Conservation (phyloP, 2,329 filamentous ascomycete genomes). For the Bipolaris victoriae region DNA sequence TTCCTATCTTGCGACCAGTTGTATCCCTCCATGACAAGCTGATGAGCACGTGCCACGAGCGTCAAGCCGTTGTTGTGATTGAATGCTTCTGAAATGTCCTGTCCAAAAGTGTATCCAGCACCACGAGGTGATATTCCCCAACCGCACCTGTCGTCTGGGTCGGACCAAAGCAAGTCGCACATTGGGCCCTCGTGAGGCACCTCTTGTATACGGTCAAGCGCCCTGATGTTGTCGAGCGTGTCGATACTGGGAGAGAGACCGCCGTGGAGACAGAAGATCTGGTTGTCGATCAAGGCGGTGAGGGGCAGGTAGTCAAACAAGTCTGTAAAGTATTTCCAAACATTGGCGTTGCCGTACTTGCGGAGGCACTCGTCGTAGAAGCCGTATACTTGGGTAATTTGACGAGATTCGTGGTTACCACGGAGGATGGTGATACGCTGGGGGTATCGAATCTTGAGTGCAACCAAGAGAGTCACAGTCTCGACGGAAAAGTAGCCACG, state of each 20-base stretch:
- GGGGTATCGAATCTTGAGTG: slow-evolving; percentile 97
- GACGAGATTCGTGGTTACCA: slow-evolving; percentile 82
- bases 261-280: slow-evolving; percentile 75
- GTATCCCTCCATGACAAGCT: slow-evolving; percentile 99
- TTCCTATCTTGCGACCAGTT: slow-evolving; percentile 99
- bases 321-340: slow-evolving; percentile 81
- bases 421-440: slow-evolving; percentile 97
- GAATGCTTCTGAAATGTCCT: slow-evolving; percentile 98
- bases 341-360: slow-evolving; percentile 68
- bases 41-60: slow-evolving; percentile 92
- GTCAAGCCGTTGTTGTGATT: slow-evolving; percentile 99
- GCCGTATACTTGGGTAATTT: slow-evolving; percentile 79
- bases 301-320: slow-evolving; percentile 79
- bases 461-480: slow-evolving; percentile 94
- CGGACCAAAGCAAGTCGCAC: slow-evolving; percentile 79
- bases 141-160: slow-evolving; percentile 94
- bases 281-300: slow-evolving; percentile 75
- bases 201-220: slow-evolving; percentile 63
- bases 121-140: slow-evolving; percentile 96
- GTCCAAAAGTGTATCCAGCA: slow-evolving; percentile 92
- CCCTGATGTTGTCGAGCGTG: slow-evolving; percentile 72
- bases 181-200: slow-evolving; percentile 80
- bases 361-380: slow-evolving; percentile 14
- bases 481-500: slow-evolving; percentile 99
- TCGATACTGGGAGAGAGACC: slow-evolving; percentile 75